Conservation (phyloP, 345 rosid genomes). For the Populus simonii region DNA sequence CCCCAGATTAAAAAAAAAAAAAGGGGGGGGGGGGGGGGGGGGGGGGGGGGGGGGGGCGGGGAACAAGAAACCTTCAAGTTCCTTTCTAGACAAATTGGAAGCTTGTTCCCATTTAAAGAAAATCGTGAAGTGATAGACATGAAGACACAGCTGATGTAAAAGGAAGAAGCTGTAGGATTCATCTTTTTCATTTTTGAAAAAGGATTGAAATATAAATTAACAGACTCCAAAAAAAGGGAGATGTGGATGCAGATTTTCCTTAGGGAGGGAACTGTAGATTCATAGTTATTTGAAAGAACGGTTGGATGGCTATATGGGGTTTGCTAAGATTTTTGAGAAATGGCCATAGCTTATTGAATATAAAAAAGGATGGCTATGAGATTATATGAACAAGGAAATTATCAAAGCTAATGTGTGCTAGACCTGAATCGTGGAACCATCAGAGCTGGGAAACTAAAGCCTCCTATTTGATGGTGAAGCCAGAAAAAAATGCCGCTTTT, state of each 20-base stretch:
- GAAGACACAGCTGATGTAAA: slow-evolving; percentile 26
- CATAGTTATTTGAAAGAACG: slow-evolving; percentile 38
- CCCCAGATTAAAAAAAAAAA: slow-evolving; percentile 32
- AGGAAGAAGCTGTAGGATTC: slow-evolving; percentile 21
- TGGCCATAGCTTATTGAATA: slow-evolving; percentile 41
- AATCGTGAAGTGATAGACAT: slow-evolving; percentile 19
- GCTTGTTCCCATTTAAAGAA: slow-evolving; percentile 33
- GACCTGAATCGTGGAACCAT: slow-evolving; percentile 39
- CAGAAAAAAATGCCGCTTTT: slow-evolving; percentile 13
- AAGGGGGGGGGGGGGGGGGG: not conserved
- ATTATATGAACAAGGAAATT: slow-evolving; percentile 23
- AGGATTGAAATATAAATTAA: slow-evolving; percentile 32
- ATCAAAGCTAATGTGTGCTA: slow-evolving; percentile 35
- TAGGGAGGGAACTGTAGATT: slow-evolving; percentile 28
- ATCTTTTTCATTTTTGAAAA: slow-evolving; percentile 20
- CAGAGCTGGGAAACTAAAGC: slow-evolving; percentile 31
- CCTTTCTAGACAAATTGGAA: slow-evolving; percentile 28
- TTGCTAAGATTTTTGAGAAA: slow-evolving; percentile 28
- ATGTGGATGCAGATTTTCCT: slow-evolving; percentile 21
- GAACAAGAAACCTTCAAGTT: slow-evolving; percentile 28
- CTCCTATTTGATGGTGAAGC: slow-evolving; percentile 33
- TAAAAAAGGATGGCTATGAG: slow-evolving; percentile 10
- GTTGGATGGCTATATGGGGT: slow-evolving; percentile 34
- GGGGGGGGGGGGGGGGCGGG: too few relatives aligned
- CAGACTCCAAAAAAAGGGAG: slow-evolving; percentile 28